Base-by-base conservation (phyloP, 2,329 filamentous ascomycete species). In the Blastomyces emzantsi region DNA sequence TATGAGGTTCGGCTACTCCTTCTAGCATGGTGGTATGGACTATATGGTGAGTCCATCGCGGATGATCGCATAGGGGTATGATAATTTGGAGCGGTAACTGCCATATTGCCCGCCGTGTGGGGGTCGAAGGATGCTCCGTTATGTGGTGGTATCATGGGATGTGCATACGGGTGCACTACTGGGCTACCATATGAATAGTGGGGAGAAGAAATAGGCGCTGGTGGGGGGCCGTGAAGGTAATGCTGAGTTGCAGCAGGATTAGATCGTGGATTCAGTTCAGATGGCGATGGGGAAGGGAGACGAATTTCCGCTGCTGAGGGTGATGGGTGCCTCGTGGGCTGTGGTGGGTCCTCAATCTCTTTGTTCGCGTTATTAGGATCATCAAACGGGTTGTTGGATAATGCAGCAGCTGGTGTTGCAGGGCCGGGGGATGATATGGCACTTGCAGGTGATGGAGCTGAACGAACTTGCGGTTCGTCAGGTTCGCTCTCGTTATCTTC, bases 21-120 rank as follows among this genome's bases (percentile, higher is more conserved):
- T 30, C 19, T 65, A 6, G 56, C 60, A 25, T 72, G 71, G 28
- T 72, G 71, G 45, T 70, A 72, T 30, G 67, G 65, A 19, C 68
- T 71, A 64, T 76, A 77, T 36, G 73, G 72, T 51, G 75, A 70
- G 3, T 72, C 71, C 73, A 76, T 74, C 30, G 70, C 66, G 43
- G 75, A 75, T 39, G 76, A 75, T 52, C 74, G 73, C 33, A 72
- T 69, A 36, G 73, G 71, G 9, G 73, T 68, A 22, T 65, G 63
- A 49, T 64, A 63, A 47, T 33, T 60, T 30, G 61, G 51, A 25
- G 58, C 55, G 13, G 64, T 63, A 22, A 65, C 63, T 17, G 65
- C 59, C 65, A 66, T 66, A 62, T 60, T 55, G 47, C 69, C 67
- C 52, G 64, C 69, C n/a, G 70, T 69, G 33, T 73, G 69, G 57